Conservation (phyloP, 2,329 filamentous ascomycete genomes). For the Pestalotiopsis sp. region DNA sequence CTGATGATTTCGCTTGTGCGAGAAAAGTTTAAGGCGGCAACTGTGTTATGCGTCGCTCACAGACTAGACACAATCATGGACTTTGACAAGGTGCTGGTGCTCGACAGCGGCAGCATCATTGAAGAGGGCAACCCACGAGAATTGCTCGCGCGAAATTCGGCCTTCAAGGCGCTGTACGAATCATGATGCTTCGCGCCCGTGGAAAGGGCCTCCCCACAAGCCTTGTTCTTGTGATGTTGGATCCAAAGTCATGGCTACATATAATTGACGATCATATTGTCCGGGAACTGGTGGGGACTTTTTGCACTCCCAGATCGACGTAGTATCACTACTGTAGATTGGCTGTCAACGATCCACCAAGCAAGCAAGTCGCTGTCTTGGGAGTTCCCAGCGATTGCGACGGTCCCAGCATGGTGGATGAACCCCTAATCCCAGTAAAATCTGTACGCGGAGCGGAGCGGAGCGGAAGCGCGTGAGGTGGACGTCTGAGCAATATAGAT, state of each 20-base stretch:
- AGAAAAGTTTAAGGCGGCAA: conserved; percentile 36
- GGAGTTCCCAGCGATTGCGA: neutral
- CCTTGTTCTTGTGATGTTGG: neutral
- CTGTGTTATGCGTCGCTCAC: conserved; percentile 42
- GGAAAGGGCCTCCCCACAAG: neutral
- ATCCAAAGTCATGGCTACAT: neutral
- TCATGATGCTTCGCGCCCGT: neutral
- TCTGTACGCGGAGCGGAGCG: neutral
- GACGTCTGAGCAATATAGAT: neutral
- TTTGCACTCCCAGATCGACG: neutral
- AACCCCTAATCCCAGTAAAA: neutral
- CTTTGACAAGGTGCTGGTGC: conserved; percentile 52
- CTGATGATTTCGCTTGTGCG: conserved; percentile 8
- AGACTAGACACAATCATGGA: conserved; percentile 42
- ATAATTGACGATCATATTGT: neutral
- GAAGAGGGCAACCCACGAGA: conserved; percentile 34
- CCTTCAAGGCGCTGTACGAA: conserved; percentile 11
- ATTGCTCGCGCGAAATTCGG: conserved; percentile 10
- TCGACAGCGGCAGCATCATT: conserved; percentile 50
- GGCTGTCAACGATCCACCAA: neutral
- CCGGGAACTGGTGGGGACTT: neutral
- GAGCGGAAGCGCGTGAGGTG: neutral
- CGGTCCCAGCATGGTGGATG: neutral
- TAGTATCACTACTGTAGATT: neutral
- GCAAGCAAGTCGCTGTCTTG: neutral